These are phyloP conservation scores for Santalum album DNA, from an alignment of 164 flowering plant genomes.

Conservation along the genomic window DNA sequence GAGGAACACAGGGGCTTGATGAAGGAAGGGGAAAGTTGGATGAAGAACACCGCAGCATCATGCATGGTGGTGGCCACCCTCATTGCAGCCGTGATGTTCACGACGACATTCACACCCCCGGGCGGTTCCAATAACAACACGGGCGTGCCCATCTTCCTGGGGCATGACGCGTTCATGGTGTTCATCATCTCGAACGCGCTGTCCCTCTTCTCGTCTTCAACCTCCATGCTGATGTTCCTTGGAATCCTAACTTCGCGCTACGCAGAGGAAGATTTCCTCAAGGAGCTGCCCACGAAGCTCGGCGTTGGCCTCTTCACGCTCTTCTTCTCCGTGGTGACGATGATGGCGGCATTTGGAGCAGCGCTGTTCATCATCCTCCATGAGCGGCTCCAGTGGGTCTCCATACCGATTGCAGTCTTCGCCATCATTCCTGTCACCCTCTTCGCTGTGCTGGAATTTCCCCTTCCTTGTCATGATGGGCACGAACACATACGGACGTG, in stretches of 20 bases:
- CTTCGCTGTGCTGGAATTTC: constrained; percentile 5
- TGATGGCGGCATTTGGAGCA: constrained; percentile 20
- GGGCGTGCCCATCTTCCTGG: constrained; percentile 4
- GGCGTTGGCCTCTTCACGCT: constrained; percentile 15
- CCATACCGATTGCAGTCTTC: too few relatives aligned
- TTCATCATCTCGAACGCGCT: constrained; percentile 12
- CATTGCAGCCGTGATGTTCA: constrained; percentile 17
- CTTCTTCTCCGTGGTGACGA: constrained; percentile 15
- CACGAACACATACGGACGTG: constrained; percentile 6
- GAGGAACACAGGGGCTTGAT: constrained; percentile 13
- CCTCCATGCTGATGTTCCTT: constrained; percentile 15
- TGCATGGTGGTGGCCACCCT: constrained; percentile 17
- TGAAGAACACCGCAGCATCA: constrained; percentile 11
- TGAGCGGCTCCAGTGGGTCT: neutral
- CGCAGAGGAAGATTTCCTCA: constrained; percentile 15
- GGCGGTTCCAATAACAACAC: constrained; percentile 10
- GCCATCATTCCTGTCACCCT: constrained; percentile 7
- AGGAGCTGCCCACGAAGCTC: constrained; percentile 12
- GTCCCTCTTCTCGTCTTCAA: constrained; percentile 15
- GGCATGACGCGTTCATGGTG: neutral
- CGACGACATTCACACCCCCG: constrained; percentile 17
- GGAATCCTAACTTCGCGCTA: constrained; percentile 19
- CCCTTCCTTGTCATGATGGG: constrained; percentile 4
- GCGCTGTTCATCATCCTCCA: constrained; percentile 9
- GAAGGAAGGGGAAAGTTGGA: constrained; percentile 16